Percentiles rank a stretch among this genome's conserved stretches.
These are phyloP conservation scores for Trichoderma gracile DNA, from an alignment of 2,329 filamentous ascomycete genomes.

Conservation along the genomic window DNA sequence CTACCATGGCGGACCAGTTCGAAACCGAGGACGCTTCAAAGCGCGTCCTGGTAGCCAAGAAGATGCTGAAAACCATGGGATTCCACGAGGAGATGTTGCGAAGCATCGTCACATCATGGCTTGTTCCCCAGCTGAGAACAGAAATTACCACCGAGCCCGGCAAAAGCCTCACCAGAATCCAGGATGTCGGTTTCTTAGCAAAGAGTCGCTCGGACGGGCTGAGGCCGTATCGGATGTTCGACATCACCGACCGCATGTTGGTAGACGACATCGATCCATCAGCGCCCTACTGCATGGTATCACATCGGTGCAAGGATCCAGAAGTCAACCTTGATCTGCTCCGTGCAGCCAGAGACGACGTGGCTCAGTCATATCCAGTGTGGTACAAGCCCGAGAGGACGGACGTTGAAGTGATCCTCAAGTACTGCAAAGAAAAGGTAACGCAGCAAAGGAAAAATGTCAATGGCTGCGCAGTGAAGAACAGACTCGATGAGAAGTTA, in stretches of 20 bases:
- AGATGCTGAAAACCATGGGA: constrained; percentile 15
- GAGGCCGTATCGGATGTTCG: constrained; percentile 19
- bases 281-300: constrained; percentile 24
- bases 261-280: constrained; percentile 11
- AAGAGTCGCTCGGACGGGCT: neutral
- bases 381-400: constrained; percentile 10
- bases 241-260: constrained; percentile 11
- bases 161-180: neutral
- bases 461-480: constrained; percentile 13
- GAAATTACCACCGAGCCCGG: constrained; percentile 1
- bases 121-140: constrained; percentile 23
- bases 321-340: constrained; percentile 17
- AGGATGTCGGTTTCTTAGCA: constrained; percentile 21
- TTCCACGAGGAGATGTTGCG: constrained; percentile 22
- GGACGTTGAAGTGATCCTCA: constrained; percentile 15
- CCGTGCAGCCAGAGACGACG: neutral
- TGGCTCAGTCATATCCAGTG: neutral
- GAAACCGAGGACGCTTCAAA: constrained; percentile 15
- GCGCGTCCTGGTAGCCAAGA: constrained; percentile 6
- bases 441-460: constrained; percentile 8
- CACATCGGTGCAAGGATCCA: constrained; percentile 23
- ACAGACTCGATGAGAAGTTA: constrained; percentile 2
- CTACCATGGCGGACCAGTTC: constrained; percentile 5
- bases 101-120: constrained; percentile 22
- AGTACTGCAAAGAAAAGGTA: constrained; percentile 14